Conservation (phyloP, 2,329 filamentous ascomycete genomes). For the Aspergillus neotritici region DNA sequence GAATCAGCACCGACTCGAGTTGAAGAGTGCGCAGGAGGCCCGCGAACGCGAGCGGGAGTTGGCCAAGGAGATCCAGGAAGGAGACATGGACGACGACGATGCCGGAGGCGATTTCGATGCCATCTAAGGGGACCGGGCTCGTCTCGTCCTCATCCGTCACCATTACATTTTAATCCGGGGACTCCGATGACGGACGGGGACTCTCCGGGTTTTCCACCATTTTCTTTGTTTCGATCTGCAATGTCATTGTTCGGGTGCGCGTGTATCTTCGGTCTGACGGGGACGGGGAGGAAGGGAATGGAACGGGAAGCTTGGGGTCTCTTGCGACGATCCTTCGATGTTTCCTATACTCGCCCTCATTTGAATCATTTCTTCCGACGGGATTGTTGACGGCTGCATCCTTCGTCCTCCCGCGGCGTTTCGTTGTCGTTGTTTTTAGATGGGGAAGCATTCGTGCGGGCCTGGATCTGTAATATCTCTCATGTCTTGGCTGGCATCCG, state of each 20-base stretch:
- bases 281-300: too few species aligned
- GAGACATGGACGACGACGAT: conserved; percentile 94
- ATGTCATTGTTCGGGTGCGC: neutral
- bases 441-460: too few species aligned
- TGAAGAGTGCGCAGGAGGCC: conserved; percentile 98
- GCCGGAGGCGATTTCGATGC: conserved; percentile 93
- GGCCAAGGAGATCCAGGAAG: conserved; percentile 98
- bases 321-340: too few species aligned
- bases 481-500: too few species aligned
- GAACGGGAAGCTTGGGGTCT: too few species aligned
- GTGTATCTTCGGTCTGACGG: too few species aligned
- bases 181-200: conserved; percentile 12
- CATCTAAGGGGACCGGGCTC: conserved; percentile 55
- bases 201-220: conserved; percentile 12
- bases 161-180: conserved; percentile 6
- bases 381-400: too few species aligned
- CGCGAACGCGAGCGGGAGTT: conserved; percentile 92
- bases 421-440: too few species aligned
- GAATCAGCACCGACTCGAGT: conserved; percentile 95
- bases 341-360: too few species aligned
- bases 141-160: conserved; percentile 17
- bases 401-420: too few species aligned
- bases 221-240: conserved; percentile 2
- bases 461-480: too few species aligned
- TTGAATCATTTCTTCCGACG: too few species aligned